Conservation (phyloP, 176 grass and related monocot genomes). For the Carex kokanica region DNA sequence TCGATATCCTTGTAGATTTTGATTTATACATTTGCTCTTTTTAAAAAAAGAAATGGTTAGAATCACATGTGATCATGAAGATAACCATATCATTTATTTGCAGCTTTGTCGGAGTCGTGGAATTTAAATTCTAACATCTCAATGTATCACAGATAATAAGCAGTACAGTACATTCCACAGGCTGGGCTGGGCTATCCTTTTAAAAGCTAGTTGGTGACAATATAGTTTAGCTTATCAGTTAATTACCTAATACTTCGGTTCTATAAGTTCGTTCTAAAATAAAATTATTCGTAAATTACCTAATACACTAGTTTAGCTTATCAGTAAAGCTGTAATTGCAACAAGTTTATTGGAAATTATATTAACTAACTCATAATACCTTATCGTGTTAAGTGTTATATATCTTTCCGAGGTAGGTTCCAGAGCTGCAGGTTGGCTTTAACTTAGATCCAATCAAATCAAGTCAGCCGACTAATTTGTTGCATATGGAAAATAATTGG, state of each 20-base stretch:
- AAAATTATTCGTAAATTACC: too few relatives aligned
- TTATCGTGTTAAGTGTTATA: background rate
- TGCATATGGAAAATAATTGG: background rate
- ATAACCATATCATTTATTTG: background rate
- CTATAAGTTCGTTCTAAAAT: background rate
- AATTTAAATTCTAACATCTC: background rate
- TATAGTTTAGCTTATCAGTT: background rate
- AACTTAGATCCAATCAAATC: conserved; percentile 16
- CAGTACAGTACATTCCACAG: background rate
- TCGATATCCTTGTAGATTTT: background rate
- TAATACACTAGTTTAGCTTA: background rate
- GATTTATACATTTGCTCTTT: background rate
- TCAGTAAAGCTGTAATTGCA: background rate
- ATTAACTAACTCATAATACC: background rate
- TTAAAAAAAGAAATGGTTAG: background rate
- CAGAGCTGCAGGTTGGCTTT: background rate
- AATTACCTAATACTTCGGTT: background rate
- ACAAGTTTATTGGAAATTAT: background rate
- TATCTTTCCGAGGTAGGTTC: background rate
- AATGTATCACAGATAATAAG: background rate
- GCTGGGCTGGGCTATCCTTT: background rate
- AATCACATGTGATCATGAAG: background rate
- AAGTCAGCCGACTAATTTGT: conserved; percentile 5
- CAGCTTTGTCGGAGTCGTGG: too few relatives aligned
- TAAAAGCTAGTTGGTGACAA: background rate